Evolutionary conservation across 169 alveolate species (phyloP).

Genomic region (Babesia divergens): DNA sequence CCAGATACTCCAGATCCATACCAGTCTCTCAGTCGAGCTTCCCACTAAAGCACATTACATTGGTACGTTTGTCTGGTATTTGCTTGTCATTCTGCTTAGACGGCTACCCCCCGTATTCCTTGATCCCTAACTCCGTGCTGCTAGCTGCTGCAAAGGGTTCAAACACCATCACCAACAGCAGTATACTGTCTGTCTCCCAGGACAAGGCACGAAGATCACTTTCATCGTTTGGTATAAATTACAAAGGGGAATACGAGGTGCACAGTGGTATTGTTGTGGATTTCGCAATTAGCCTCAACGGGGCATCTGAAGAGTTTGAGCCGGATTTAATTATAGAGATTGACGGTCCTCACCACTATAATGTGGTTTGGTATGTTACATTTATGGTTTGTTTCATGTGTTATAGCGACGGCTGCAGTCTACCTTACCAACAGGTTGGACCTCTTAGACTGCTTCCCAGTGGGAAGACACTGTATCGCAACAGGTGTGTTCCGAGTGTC

Average conservation of each 20-base stretch:
- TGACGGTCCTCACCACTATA: constrained; percentile 66
- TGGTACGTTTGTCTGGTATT: not conserved
- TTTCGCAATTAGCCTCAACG: constrained; percentile 12
- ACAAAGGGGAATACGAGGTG: constrained; percentile 37
- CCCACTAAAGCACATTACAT: not conserved
- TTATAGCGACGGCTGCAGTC: constrained; percentile 3
- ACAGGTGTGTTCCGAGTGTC: not conserved
- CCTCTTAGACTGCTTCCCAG: not conserved
- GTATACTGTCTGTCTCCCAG: constrained; percentile 35
- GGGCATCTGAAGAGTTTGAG: not conserved
- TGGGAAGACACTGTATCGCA: constrained; percentile 35
- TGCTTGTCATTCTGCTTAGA: not conserved
- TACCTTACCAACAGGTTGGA: not conserved
- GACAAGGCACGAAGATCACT: constrained; percentile 48
- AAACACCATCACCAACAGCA: not conserved
- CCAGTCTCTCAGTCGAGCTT: constrained; percentile 8
- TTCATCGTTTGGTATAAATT: not conserved
- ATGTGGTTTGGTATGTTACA: constrained; percentile 16
- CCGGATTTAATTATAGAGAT: constrained; percentile 54
- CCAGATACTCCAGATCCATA: constrained; percentile 17
- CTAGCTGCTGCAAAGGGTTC: constrained; percentile 14
- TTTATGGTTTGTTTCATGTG: too few species aligned
- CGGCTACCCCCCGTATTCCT: not conserved
- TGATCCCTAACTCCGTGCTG: constrained; percentile 17
- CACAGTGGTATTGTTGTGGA: constrained; percentile 42